Evolutionary conservation across 2,329 filamentous ascomycete species (phyloP).

Genomic region (Aspergillus intermedius): DNA sequence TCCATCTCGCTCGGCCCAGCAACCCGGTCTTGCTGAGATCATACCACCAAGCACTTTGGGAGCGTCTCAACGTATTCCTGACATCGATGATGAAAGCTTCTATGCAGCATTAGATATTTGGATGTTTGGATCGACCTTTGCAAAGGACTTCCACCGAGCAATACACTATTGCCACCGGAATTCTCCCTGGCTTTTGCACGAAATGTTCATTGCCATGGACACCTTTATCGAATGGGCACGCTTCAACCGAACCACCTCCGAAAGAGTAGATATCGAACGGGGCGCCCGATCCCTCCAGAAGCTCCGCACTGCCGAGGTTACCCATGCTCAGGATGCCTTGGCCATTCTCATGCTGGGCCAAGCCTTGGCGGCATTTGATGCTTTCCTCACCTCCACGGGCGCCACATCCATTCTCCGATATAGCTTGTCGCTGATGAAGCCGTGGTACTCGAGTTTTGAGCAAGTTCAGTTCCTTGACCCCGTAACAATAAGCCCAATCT

Average conservation of each 20-base stretch:
- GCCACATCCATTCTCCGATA: conserved; percentile 12
- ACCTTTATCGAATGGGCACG: conserved; percentile 4
- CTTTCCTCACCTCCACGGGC: conserved; percentile 8
- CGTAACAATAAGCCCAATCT: conserved; percentile 3
- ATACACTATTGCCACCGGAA: conserved; percentile 4
- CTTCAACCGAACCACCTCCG: conserved; percentile 2
- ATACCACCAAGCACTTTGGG: not conserved
- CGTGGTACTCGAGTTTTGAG: conserved; percentile 2
- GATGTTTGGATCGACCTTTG: conserved; percentile 7
- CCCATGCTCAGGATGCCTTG: conserved; percentile 8
- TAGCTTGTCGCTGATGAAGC: conserved; percentile 9
- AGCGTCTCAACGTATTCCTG: not conserved
- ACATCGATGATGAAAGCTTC: not conserved
- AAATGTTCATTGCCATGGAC: conserved; percentile 4
- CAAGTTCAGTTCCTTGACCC: conserved; percentile 1
- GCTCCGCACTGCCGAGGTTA: conserved; percentile 3
- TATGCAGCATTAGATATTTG: conserved; percentile 3
- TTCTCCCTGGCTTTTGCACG: conserved; percentile 4
- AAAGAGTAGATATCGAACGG: conserved; percentile 3
- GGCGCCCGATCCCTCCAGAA: conserved; percentile 5
- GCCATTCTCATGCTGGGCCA: conserved; percentile 8
- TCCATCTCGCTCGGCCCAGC: not conserved
- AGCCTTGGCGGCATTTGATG: conserved; percentile 12
- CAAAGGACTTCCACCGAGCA: conserved; percentile 3
- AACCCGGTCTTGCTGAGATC: not conserved